Evolutionary conservation across 768 basidiomycete species (phyloP).

Genomic region (Phaeotremella skinneri): DNA sequence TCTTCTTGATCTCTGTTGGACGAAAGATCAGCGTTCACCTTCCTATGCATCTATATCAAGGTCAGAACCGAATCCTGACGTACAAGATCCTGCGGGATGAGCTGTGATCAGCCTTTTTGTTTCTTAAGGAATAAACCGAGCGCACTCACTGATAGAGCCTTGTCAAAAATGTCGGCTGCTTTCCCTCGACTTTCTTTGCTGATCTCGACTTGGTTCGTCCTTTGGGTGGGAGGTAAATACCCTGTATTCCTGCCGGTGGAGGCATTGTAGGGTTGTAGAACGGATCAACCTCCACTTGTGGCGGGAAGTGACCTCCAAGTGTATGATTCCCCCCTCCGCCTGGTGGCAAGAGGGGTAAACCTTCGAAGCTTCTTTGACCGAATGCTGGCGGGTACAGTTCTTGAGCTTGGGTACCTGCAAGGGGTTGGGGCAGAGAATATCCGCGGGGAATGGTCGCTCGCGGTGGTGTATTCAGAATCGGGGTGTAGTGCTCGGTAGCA

Average conservation of each 20-base stretch:
- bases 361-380: not conserved
- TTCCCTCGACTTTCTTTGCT: slow-evolving; percentile 63
- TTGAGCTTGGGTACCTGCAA: not conserved
- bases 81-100: slow-evolving; percentile 33
- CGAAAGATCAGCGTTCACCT: slow-evolving; percentile 15
- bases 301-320: slow-evolving; percentile 1
- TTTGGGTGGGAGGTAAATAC: not conserved
- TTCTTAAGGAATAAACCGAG: not conserved
- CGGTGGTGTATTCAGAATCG: not conserved
- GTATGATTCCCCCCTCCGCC: not conserved
- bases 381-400: not conserved
- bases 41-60: slow-evolving; percentile 11
- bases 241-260: slow-evolving; percentile 1
- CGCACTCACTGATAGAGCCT: slow-evolving; percentile 85
- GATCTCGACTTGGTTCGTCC: slow-evolving; percentile 12
- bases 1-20: slow-evolving; percentile 74
- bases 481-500: not conserved
- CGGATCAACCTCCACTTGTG: slow-evolving; percentile 21
- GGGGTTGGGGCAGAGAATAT: not conserved
- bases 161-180: slow-evolving; percentile 93
- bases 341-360: not conserved
- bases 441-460: not conserved
- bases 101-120: slow-evolving; percentile 14
- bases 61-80: slow-evolving; percentile 2
- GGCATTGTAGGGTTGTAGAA: slow-evolving; percentile 27